Percentiles rank a stretch among this genome's conserved stretches.
phyloP scores from a whole-genome alignment of 2,329 filamentous ascomycete genomes.

The Aureobasidium musti region DNA sequence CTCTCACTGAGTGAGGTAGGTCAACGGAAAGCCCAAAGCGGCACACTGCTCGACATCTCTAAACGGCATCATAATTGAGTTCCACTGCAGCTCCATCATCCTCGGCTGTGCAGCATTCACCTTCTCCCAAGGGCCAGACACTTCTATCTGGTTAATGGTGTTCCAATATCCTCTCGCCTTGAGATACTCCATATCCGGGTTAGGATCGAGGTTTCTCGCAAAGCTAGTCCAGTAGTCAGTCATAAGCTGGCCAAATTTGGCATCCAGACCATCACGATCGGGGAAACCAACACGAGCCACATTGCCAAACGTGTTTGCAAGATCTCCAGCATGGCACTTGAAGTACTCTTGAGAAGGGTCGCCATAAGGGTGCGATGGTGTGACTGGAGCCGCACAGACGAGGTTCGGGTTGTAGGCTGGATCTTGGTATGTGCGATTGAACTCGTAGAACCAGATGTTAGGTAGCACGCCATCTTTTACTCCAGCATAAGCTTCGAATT shows the following conservation, averaged over 20 bases:
- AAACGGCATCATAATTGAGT: conserved; percentile 28
- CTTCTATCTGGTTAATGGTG: conserved; percentile 38
- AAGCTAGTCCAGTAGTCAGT: conserved; percentile 42
- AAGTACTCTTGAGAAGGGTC: conserved; percentile 46
- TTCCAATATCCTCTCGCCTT: conserved; percentile 38
- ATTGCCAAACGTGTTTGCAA: conserved; percentile 46
- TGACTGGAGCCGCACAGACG: conserved; percentile 39
- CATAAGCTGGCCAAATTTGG: conserved; percentile 33
- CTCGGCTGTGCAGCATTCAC: conserved; percentile 16
- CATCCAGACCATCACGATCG: conserved; percentile 44
- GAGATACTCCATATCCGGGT: conserved; percentile 41
- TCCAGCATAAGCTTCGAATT: conserved; percentile 43
- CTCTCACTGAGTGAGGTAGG: not conserved
- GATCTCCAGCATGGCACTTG: conserved; percentile 49
- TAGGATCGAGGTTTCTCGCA: conserved; percentile 42
- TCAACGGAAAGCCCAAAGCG: conserved; percentile 11
- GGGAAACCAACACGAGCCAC: conserved; percentile 39
- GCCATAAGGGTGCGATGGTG: conserved; percentile 39
- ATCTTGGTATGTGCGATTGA: conserved; percentile 48
- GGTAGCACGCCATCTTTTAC: conserved; percentile 40
- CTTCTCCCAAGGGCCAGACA: conserved; percentile 38
- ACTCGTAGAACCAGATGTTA: conserved; percentile 43
- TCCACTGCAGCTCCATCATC: conserved; percentile 32
- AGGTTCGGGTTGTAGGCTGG: conserved; percentile 32
- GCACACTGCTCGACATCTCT: conserved; percentile 30